Evolutionary conservation across 108 stramenopile species (phyloP), one percentile per base, ranked within the genome.

Genomic region (Cyclotella distinguenda): DNA sequence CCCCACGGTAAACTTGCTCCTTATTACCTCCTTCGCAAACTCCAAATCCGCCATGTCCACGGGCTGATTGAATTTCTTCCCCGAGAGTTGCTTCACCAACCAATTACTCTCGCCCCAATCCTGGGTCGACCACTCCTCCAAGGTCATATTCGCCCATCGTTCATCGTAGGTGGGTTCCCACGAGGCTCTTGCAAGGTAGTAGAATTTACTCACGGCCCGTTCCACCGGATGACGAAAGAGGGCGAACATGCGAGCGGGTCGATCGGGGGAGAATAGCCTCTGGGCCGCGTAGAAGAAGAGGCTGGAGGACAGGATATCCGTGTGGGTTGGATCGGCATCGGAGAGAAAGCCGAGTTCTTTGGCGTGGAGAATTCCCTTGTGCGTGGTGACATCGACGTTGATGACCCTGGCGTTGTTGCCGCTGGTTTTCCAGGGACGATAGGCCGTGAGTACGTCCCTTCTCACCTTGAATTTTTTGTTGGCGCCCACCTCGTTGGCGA

Each of bases 191-290:
- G 49, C 42, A 1, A 68, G 59, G 36, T 68, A 68, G 43, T 56
- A 61, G 47, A 75, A 75, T 28, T 68, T 68, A 35, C 61, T 64
- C 0, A 79, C 74, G 4, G 77, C 81, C 21, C 77, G 39, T 26
- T 76, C 70, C 16, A 82, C 65, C 8, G 81, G 81, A 55, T 78
- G 77, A 11, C 81, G 67, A 64, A 77, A 77, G 9, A 77, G 30
- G 13, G 75, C 69, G 51, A 77, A 77, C 40, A 71, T 50, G 21
- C 69, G 50, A 0, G 66, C 69, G 47, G 55, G 64, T 31, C 72
- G 55, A 33, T 57, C 48, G 6, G 64, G 50, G 4, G 67, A 57
- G 63, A 71, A 77, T 34, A 77, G 40, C 18, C 45, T 66, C 50
- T 49, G 46, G 26, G 66, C 28, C 16, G 59, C 82, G 18, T 57